Evolutionary conservation across 108 stramenopile genomes (phyloP), one percentile per base, ranked within the genome.

Genomic region (Stephanodiscus triporus): DNA sequence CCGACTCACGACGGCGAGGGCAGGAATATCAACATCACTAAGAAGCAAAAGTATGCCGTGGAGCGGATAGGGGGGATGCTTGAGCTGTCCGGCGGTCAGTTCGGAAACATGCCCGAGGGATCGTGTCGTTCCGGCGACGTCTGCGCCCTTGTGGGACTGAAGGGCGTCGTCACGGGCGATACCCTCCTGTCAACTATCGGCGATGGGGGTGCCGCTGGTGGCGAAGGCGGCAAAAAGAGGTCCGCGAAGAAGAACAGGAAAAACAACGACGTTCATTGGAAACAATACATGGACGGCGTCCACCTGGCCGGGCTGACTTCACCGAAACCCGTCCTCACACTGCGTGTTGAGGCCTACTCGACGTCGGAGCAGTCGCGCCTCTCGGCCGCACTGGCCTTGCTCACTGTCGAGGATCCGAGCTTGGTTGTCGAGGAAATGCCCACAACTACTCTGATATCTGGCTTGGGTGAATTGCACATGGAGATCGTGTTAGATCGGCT

Each of bases 291-390:
- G 62, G 80, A 72, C 17, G 80, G 76, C 13, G 80, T 81, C n/a
- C 76, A 77, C 63, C 64, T 92, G 9, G 88, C 91, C 10, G 93
- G 93, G 17, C 87, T 95, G 23, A 80, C 86, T 40, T 86, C 95
- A 26, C 95, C 95, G 36, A 89, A 89, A 76, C 95, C 95, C 10
- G 95, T 96, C 19, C 79, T 94, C n/a, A 94, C 87, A n/a, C 85
- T 96, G 36, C 81, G 92, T 11, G 50, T 95, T 19, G 95, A 93
- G 58, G 87, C 95, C 0, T 84, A 84, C 43, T 83, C 87, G 8
- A 68, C 87, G 3, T 82, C 84, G 14, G 75, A 93, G 34, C 89
- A 96, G 55, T 36, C 84, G 26, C 78, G 84, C 10, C 78, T 96
- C 4, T 86, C 85, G 24, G 82, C 87, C 8, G 91, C 89, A 8